Conservation (phyloP, 495 filamentous ascomycete species). For the Penicillium turbatum region DNA sequence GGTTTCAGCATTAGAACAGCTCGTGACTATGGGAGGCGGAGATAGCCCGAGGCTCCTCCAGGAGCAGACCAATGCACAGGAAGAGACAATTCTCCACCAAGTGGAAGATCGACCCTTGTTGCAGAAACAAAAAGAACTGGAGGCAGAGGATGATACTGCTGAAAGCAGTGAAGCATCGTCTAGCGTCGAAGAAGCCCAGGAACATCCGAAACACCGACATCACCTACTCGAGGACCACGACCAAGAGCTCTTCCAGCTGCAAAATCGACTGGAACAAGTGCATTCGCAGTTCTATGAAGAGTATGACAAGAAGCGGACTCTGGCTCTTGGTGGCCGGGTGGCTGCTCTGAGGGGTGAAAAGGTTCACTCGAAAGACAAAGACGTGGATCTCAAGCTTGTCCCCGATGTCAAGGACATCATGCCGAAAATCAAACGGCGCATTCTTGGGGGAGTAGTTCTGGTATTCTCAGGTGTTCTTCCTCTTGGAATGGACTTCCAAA, state of each 20-base stretch:
- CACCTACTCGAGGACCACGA: slow-evolving; percentile 84
- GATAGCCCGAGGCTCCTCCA: slow-evolving; percentile 67
- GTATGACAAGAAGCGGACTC: slow-evolving; percentile 56
- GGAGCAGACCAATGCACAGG: slow-evolving; percentile 75
- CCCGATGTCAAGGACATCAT: slow-evolving; percentile 84
- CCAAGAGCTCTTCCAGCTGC: slow-evolving; percentile 67
- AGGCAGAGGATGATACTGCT: slow-evolving; percentile 69
- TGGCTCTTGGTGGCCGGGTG: slow-evolving; percentile 53
- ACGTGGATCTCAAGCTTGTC: slow-evolving; percentile 61
- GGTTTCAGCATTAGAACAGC: slow-evolving; percentile 63
- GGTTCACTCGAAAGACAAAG: slow-evolving; percentile 44
- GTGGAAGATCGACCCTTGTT: slow-evolving; percentile 81
- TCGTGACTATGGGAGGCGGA: slow-evolving; percentile 70
- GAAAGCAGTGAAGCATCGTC: slow-evolving; percentile 42
- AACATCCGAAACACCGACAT: slow-evolving; percentile 55
- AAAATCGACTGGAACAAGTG: slow-evolving; percentile 66
- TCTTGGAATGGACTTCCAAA: slow-evolving; percentile 67
- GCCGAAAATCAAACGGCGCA: slow-evolving; percentile 65
- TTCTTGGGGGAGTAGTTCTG: slow-evolving; percentile 65
- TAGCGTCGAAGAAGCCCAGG: slow-evolving; percentile 40
- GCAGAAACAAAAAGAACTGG: slow-evolving; percentile 81
- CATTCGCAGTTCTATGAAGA: slow-evolving; percentile 78
- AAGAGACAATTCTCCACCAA: slow-evolving; percentile 81
- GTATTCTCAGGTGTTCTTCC: slow-evolving; percentile 90
- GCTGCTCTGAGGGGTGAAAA: slow-evolving; percentile 55